These are phyloP conservation scores for Trichoderma guizhouense DNA, from an alignment of 2,329 filamentous ascomycete species.

Conservation along the genomic window DNA sequence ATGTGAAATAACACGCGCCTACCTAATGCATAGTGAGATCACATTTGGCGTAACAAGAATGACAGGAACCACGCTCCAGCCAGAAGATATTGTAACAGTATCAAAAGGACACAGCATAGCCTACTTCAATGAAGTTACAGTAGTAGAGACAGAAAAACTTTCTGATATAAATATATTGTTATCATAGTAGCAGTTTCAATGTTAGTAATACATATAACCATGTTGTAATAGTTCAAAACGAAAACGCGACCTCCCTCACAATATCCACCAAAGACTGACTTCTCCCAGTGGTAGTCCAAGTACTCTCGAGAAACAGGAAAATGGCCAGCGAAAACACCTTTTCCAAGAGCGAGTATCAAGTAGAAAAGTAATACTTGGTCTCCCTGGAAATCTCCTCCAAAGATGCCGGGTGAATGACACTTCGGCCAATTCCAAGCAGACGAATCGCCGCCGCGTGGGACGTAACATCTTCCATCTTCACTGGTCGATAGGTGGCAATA, in stretches of 20 bases:
- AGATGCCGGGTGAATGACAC: neutral
- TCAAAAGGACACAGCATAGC: neutral
- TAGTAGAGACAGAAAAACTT: neutral
- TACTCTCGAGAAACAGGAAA: neutral
- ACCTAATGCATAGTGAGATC: too few species aligned
- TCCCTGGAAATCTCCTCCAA: neutral
- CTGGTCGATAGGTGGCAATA: neutral
- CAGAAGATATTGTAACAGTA: too few species aligned
- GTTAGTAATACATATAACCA: too few species aligned
- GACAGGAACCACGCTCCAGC: too few species aligned
- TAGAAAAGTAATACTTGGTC: neutral
- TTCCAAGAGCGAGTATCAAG: neutral
- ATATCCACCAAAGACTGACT: neutral
- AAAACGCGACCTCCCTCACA: neutral
- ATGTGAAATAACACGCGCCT: too few species aligned
- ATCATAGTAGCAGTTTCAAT: neutral
- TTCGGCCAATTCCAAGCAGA: neutral
- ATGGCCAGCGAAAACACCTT: neutral
- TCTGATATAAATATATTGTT: neutral
- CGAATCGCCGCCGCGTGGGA: neutral
- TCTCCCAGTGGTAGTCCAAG: accelerated
- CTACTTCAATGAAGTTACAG: neutral
- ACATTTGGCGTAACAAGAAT: too few species aligned
- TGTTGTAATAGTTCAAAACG: neutral
- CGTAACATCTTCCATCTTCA: neutral